A percentile compares a stretch with the other conserved stretches of the same genome.
Evolutionary conservation across 129 eudicot genomes (phyloP).

Genomic region (Cynara cardunculus): DNA sequence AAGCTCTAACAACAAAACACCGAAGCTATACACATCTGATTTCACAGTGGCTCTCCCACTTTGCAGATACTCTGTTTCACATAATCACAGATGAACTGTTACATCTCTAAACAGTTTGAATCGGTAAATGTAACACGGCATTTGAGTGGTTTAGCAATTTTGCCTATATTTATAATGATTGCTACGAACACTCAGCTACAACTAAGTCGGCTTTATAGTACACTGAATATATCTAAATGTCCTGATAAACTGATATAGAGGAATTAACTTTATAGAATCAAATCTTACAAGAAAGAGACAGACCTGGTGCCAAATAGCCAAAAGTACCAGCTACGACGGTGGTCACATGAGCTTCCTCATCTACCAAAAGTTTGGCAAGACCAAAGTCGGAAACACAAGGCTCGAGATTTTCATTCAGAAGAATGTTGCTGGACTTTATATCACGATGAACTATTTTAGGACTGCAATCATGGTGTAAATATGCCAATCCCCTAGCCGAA

Average conservation of each 20-base stretch:
- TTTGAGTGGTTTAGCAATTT: neutral
- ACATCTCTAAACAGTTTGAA: neutral
- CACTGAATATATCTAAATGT: neutral
- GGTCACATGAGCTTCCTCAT: constrained; percentile 94
- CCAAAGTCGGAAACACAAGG: constrained; percentile 98
- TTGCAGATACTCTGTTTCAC: constrained; percentile 78
- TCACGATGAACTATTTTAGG: constrained; percentile 88
- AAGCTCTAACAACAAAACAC: constrained; percentile 90
- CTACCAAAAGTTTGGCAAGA: constrained; percentile 92
- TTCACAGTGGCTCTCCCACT: constrained; percentile 97
- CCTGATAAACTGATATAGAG: too few species aligned
- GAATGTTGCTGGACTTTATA: constrained; percentile 91
- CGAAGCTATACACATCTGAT: constrained; percentile 94
- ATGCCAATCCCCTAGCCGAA: constrained; percentile 90
- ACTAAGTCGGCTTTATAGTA: neutral
- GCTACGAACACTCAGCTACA: neutral
- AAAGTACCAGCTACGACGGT: constrained; percentile 99
- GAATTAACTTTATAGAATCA: too few species aligned
- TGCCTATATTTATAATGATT: neutral
- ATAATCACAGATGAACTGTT: neutral
- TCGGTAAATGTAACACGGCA: neutral
- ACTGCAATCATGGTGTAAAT: constrained; percentile 91
- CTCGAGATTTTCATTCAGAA: constrained; percentile 84
- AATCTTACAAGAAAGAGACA: neutral
- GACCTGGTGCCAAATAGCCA: constrained; percentile 96